Base-by-base conservation (phyloP, 1,284 basidiomycete species). In the Amylostereum areolatum region DNA sequence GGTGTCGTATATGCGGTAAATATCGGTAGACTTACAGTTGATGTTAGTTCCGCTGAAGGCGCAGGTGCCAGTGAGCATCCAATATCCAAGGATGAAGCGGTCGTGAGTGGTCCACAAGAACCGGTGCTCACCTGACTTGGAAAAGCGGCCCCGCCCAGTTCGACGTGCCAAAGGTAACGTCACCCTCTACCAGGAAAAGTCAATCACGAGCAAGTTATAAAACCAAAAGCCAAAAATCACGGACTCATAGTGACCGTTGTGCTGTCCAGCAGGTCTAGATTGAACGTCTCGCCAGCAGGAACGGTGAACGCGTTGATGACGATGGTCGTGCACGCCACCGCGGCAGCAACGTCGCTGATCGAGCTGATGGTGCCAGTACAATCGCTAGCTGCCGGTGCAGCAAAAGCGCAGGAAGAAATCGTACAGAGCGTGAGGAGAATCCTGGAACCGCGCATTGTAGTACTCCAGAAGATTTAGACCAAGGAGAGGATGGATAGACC, bases 281-380 rank as follows among this genome's bases (percentile, higher is more conserved):
- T 55, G 50, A 68, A 63, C 0, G 61, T 61, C 55, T 63, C 48
- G 28, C 65, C 65, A 24, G 64, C 64, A 3, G 64, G 62, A 24
- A 65, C 64, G 8, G 58, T 73, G 58, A 77, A 77, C 28, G 66
- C 56, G 48, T 75, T 71, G 51, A 77, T 66, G 55, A 71, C 70
- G 35, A 77, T 69, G 10, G 70, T 75, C 5, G 71, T 75, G 57
- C 74, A 77, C 47, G 62, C 54, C 31, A 72, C 66, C 39, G 75
- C 74, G 34, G 56, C 62, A 11, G 63, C 52, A 33, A 77, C 71
- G 57, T 76, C 74, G 66, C 49, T 49, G 25, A 75, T 51, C 1
- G 72, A 73, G 36, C 60, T 63, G 50, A 75, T 74, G 2, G 71
- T 71, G 12, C 72, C 72, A 5, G 66, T 67, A 52, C 72, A 74